Evolutionary conservation across 176 grass and related monocot species (phyloP).

Genomic region (Carex pumila): DNA sequence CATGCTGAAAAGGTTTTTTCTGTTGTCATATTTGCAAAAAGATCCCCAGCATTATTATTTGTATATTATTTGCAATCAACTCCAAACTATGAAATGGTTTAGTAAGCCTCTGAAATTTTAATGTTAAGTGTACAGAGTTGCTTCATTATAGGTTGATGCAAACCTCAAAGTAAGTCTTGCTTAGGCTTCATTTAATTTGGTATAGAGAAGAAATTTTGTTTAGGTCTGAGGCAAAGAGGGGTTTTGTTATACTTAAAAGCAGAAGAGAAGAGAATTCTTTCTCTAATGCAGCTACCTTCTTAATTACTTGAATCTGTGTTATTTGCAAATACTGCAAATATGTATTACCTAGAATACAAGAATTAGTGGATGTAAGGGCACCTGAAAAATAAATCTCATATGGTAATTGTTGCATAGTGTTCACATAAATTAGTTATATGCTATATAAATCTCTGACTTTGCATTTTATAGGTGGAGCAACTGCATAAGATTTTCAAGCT

Average conservation of each 20-base stretch:
- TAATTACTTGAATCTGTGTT: background rate
- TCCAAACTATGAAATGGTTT: background rate
- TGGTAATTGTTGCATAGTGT: background rate
- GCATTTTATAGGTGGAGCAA: constrained; percentile 62
- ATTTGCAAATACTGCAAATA: background rate
- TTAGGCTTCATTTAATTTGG: background rate
- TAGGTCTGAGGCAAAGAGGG: background rate
- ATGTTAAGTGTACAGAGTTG: background rate
- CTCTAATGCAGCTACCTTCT: background rate
- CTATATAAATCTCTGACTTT: background rate
- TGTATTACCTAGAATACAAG: background rate
- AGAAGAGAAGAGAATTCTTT: background rate
- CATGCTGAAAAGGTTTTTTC: background rate
- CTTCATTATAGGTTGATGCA: background rate
- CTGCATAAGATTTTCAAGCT: constrained; percentile 89
- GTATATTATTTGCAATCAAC: background rate
- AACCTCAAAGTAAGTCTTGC: background rate
- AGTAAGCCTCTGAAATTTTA: background rate
- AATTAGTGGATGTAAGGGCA: background rate
- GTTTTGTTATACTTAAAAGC: no score
- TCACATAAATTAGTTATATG: background rate
- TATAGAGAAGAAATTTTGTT: background rate
- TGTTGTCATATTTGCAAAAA: background rate
- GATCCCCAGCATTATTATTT: background rate
- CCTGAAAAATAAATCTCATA: background rate